phyloP scores from a whole-genome alignment of 2,329 filamentous ascomycete species.

The Colletotrichum orchidophilum region DNA sequence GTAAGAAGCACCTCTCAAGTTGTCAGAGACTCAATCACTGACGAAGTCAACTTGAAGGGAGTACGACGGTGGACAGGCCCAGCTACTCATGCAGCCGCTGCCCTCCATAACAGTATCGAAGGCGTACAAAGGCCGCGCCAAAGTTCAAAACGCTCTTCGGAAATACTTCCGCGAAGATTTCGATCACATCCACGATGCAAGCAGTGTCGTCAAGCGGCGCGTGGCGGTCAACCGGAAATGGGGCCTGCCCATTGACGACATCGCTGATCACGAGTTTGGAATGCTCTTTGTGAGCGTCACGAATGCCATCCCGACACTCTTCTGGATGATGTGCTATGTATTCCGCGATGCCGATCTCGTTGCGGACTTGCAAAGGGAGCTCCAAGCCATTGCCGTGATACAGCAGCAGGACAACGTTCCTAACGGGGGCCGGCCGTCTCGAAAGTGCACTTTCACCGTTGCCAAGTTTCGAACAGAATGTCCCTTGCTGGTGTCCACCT shows the following conservation, averaged over 20 bases:
- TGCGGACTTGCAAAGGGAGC: not conserved
- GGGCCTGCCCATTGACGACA: constrained; percentile 41
- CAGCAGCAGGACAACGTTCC: not conserved
- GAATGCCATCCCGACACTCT: constrained; percentile 49
- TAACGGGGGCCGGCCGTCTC: not conserved
- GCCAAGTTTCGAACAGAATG: not conserved
- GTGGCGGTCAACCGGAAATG: constrained; percentile 40
- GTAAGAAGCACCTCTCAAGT: not conserved
- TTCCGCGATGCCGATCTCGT: constrained; percentile 30
- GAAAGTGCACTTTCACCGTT: not conserved
- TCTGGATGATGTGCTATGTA: constrained; percentile 47
- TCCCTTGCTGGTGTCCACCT: constrained; percentile 11
- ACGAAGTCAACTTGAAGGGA: not conserved
- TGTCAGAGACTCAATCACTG: not conserved
- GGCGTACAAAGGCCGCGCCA: constrained; percentile 37
- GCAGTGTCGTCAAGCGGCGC: constrained; percentile 42
- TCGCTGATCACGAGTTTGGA: constrained; percentile 44
- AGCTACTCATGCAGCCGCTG: constrained; percentile 16
- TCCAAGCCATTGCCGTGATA: not conserved
- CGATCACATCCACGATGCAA: constrained; percentile 39
- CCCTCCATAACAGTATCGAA: constrained; percentile 34
- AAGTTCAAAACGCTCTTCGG: constrained; percentile 39
- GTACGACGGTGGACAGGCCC: constrained; percentile 9
- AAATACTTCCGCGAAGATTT: constrained; percentile 41
- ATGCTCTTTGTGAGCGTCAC: constrained; percentile 43